phyloP scores from a whole-genome alignment of 2,329 filamentous ascomycete species.

The Aspergillus arachidicola region DNA sequence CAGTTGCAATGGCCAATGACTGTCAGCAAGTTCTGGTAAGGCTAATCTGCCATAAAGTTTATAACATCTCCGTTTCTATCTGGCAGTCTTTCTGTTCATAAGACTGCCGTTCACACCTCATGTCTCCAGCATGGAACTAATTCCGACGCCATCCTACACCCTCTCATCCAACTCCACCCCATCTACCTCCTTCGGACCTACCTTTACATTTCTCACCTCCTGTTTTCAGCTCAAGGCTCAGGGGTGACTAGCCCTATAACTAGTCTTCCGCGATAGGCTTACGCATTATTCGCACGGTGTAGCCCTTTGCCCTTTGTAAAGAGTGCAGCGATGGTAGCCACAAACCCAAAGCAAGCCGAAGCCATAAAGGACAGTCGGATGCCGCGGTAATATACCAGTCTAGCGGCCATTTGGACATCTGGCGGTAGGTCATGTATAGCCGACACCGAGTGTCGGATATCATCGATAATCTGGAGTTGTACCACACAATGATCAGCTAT shows the following conservation, averaged over 20 bases:
- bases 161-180: background rate
- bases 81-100: background rate
- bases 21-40: background rate
- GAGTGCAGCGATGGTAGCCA: slow-evolving; percentile 53
- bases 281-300: background rate
- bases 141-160: background rate
- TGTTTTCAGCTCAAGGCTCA: background rate
- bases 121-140: background rate
- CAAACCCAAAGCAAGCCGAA: slow-evolving; percentile 54
- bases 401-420: slow-evolving; percentile 59
- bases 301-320: slow-evolving; percentile 48
- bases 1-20: background rate
- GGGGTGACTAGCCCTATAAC: background rate
- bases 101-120: background rate
- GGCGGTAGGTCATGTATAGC: slow-evolving; percentile 58
- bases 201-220: background rate
- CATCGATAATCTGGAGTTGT: slow-evolving; percentile 57
- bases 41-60: background rate
- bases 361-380: slow-evolving; percentile 59
- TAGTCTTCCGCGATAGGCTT: background rate
- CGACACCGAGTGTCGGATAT: slow-evolving; percentile 64
- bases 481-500: slow-evolving; percentile 26
- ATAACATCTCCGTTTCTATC: background rate
- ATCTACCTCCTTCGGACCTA: background rate
- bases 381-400: slow-evolving; percentile 63